Percentiles rank a stretch among this genome's conserved stretches.
Conservation (phyloP, 805 yeast genomes). For the Yamadazyma paraphyllophila region DNA sequence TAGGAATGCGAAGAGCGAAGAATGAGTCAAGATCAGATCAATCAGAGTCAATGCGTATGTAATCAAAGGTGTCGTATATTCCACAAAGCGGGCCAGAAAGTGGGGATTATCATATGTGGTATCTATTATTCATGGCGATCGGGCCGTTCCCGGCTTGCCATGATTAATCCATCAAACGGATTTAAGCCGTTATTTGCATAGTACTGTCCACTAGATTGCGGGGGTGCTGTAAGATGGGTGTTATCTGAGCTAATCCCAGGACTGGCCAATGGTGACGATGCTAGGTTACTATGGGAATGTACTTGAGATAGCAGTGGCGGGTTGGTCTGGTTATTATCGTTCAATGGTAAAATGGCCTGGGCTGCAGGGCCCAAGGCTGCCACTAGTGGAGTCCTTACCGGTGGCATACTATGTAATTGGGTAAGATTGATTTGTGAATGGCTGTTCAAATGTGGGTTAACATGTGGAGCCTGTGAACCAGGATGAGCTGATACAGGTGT, state of each 20-base stretch:
- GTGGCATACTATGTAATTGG: slow-evolving; percentile 14
- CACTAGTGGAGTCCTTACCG: slow-evolving; percentile 25
- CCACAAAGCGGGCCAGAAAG: no score
- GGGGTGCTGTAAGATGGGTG: slow-evolving; percentile 23
- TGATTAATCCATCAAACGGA: slow-evolving; percentile 38
- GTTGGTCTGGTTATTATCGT: slow-evolving; percentile 5
- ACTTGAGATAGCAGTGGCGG: slow-evolving; percentile 4
- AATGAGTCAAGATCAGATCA: neutral
- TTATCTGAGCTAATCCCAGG: slow-evolving; percentile 14
- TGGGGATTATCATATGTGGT: neutral
- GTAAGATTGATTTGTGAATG: slow-evolving; percentile 12
- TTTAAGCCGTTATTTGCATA: slow-evolving; percentile 35
- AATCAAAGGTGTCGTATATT: neutral
- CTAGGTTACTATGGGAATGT: slow-evolving; percentile 2
- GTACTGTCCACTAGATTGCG: slow-evolving; percentile 31
- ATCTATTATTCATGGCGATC: slow-evolving; percentile 1
- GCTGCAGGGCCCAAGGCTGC: slow-evolving; percentile 27
- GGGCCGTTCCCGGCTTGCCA: slow-evolving; percentile 20
- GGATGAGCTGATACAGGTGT: slow-evolving; percentile 30
- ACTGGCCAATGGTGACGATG: slow-evolving; percentile 17
- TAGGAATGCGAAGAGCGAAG: slow-evolving; percentile 3
- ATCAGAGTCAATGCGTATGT: neutral
- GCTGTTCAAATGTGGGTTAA: slow-evolving; percentile 11
- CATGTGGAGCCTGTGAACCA: slow-evolving; percentile 2
- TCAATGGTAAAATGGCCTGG: slow-evolving; percentile 22